Percentiles rank a stretch among this genome's conserved stretches.
Conservation (phyloP, 345 rosid genomes). For the Euphorbia lathyris region DNA sequence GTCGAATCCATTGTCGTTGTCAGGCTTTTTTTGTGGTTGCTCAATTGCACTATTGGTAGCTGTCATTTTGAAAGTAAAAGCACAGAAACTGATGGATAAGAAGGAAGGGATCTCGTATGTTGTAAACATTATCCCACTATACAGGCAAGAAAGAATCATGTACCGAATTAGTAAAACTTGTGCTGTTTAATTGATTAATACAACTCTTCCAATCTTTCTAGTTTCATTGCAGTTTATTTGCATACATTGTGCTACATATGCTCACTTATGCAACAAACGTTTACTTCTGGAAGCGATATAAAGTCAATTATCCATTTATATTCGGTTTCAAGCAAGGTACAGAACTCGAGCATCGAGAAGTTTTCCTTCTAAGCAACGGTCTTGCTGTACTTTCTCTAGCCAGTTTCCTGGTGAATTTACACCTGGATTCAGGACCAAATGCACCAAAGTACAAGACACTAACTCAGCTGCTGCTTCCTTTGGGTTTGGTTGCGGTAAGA, state of each 20-base stretch:
- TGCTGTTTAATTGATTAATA: not conserved
- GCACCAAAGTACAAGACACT: constrained; percentile 37
- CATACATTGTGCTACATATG: constrained; percentile 56
- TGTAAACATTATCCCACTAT: constrained; percentile 69
- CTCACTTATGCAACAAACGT: constrained; percentile 53
- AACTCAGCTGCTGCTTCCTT: constrained; percentile 50
- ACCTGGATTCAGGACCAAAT: constrained; percentile 47
- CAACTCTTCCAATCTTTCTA: not conserved
- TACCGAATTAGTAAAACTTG: not conserved
- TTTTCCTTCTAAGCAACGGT: constrained; percentile 59
- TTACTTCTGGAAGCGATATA: constrained; percentile 66
- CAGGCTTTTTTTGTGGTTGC: constrained; percentile 72
- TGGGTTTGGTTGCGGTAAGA: constrained; percentile 53
- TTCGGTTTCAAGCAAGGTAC: constrained; percentile 75
- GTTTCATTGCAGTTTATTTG: constrained; percentile 57
- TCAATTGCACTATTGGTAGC: constrained; percentile 52
- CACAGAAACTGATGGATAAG: constrained; percentile 43
- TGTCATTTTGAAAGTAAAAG: constrained; percentile 49
- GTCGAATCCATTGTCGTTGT: not conserved
- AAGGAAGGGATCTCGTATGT: constrained; percentile 46
- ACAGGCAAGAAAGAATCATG: constrained; percentile 42
- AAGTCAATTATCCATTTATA: constrained; percentile 66
- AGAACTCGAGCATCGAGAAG: constrained; percentile 55
- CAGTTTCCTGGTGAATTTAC: constrained; percentile 54
- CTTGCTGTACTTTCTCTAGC: constrained; percentile 53